A percentile compares a stretch with the other conserved stretches of the same genome.
Conservation (phyloP, 108 stramenopile species). For the Parietichytrium sp. region DNA sequence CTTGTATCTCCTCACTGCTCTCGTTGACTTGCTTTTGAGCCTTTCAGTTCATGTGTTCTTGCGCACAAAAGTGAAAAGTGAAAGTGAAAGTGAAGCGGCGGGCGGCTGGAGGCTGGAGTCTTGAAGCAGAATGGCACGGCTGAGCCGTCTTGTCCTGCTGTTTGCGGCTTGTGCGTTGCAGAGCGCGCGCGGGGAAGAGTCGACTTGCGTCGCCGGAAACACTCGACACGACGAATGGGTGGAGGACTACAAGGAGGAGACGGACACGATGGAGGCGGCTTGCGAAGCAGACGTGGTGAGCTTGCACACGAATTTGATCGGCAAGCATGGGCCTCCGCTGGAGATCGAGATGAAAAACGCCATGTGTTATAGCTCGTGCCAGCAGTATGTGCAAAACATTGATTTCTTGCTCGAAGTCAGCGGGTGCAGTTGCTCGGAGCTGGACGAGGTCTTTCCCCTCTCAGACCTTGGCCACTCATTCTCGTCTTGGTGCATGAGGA, state of each 20-base stretch:
- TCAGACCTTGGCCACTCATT: not conserved
- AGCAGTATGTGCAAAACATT: constrained; percentile 31
- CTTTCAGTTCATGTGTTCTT: too few relatives aligned
- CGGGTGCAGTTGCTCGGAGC: not conserved
- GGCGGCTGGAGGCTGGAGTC: too few relatives aligned
- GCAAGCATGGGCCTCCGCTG: not conserved
- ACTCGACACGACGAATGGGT: not conserved
- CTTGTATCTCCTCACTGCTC: too few relatives aligned
- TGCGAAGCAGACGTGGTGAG: not conserved
- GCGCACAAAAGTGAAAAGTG: too few relatives aligned
- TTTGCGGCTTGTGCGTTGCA: too few relatives aligned
- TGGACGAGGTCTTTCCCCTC: constrained; percentile 31
- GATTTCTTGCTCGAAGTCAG: constrained; percentile 12
- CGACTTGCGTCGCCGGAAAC: not conserved
- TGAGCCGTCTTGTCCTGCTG: too few relatives aligned
- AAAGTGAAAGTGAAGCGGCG: too few relatives aligned
- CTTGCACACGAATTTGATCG: not conserved
- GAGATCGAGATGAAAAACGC: constrained; percentile 32
- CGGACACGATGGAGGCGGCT: not conserved
- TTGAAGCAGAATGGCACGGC: too few relatives aligned
- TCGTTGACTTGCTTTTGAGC: too few relatives aligned
- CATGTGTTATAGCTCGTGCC: constrained; percentile 5
- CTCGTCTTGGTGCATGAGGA: constrained; percentile 3
- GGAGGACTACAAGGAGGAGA: constrained; percentile 1
- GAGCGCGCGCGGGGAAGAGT: too few relatives aligned